A percentile compares a stretch with the other conserved stretches of the same genome.
Conservation (phyloP, 108 stramenopile genomes). For the Cyclostephanos invisitatus region DNA sequence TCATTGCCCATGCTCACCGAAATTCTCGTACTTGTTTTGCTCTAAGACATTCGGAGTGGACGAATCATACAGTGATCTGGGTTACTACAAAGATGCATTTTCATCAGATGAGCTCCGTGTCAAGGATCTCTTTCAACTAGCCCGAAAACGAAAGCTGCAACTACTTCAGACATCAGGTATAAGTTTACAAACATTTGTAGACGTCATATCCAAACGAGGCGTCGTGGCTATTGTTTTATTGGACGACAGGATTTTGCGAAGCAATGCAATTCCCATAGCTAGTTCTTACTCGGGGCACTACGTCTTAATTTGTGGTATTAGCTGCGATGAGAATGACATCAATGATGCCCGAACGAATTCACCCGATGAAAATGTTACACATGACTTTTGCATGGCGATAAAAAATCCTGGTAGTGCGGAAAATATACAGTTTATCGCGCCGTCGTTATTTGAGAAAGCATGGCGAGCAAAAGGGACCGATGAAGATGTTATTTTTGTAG, state of each 20-base stretch:
- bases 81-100: slow-evolving; percentile 70
- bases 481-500: slow-evolving; percentile 74
- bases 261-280: neutral
- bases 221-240: slow-evolving; percentile 74
- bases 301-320: slow-evolving; percentile 66
- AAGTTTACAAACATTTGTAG: slow-evolving; percentile 44
- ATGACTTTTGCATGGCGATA: slow-evolving; percentile 46
- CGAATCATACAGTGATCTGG: slow-evolving; percentile 48
- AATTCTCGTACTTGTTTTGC: slow-evolving; percentile 37
- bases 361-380: slow-evolving; percentile 6
- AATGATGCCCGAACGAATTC: slow-evolving; percentile 23
- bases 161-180: slow-evolving; percentile 34
- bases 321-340: slow-evolving; percentile 40
- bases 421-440: slow-evolving; percentile 41
- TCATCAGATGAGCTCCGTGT: slow-evolving; percentile 58
- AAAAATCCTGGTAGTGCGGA: slow-evolving; percentile 46
- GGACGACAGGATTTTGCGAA: slow-evolving; percentile 56
- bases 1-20: neutral
- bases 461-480: slow-evolving; percentile 80
- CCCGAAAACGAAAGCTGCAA: slow-evolving; percentile 23
- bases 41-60: slow-evolving; percentile 57
- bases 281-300: slow-evolving; percentile 71
- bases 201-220: slow-evolving; percentile 51
- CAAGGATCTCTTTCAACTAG: slow-evolving; percentile 31
- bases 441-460: slow-evolving; percentile 56